Base-by-base conservation (phyloP, 768 basidiomycete genomes). In the Lactarius deliciosus region DNA sequence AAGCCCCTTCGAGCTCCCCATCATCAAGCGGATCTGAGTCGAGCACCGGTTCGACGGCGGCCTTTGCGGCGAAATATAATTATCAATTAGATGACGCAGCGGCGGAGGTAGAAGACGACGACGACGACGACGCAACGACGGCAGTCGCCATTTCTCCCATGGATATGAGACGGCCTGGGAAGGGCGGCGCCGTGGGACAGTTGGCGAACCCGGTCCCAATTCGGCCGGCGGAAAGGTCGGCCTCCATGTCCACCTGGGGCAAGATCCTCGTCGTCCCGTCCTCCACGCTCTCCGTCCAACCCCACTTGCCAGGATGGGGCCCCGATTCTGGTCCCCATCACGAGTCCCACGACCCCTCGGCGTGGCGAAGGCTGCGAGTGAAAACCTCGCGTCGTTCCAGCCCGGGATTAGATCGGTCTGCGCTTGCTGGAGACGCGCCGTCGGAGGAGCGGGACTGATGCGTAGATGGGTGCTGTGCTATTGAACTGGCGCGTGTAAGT, bases 181-280 rank as follows among this genome's bases (percentile, higher is more conserved):
- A 40, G 5, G 57, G 38, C 8, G 32, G 20, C 11, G 22, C 9
- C 0, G 41, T 36, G 1, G n/a, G 16, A 3, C 18, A 4, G 11
- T 2, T n/a, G 16, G 20, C 41, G 9, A 47, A 5, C 28, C 50
- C 58, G 0, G 64, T 64, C 13, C n/a, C n/a, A 2, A 16, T 25
- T 32, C 22, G 22, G 13, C 6, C 41, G 0, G 4, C 59, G 15
- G 60, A 50, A n/a, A 66, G 25, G 16, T 10, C 57, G 32, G 22
- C 30, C 18, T 9, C 60, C 9, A 15, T 40, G 18, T 15, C 61
- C 5, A 45, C 8, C 5, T 63, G 65, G 61, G 61, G 57, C 11
- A 66, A 66, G 47, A 63, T 66, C 10, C 65, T 63, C 36, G 57
- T 66, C 40, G 57, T 66, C 8, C 65, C 65, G 3, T 59, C 61